Conservation (phyloP, 2,329 filamentous ascomycete genomes). For the Cladosporium sp. region DNA sequence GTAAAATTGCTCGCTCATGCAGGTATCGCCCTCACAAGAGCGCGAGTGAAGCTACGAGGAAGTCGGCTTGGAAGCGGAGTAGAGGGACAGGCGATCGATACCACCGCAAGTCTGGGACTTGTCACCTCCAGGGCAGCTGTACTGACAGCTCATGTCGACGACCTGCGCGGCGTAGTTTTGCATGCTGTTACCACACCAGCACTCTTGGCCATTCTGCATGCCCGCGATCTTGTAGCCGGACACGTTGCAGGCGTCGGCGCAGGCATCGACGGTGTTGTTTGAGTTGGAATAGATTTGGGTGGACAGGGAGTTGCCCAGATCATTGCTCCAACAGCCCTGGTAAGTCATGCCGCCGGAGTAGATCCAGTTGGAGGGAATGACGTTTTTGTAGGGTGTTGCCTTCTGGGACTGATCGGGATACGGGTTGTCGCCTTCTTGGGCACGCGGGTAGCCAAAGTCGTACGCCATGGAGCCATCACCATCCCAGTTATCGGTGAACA, state of each 20-base stretch:
- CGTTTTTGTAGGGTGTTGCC: background rate
- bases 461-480: slow-evolving; percentile 25
- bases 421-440: slow-evolving; percentile 24
- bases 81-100: slow-evolving; percentile 23
- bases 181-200: slow-evolving; percentile 18
- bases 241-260: slow-evolving; percentile 22
- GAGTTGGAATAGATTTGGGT: background rate
- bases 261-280: slow-evolving; percentile 12
- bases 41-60: background rate
- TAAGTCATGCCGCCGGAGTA: slow-evolving; percentile 24
- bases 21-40: background rate
- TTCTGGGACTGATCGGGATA: background rate
- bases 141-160: slow-evolving; percentile 23
- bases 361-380: background rate
- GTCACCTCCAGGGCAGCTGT: slow-evolving; percentile 26
- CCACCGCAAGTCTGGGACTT: slow-evolving; percentile 24
- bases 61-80: background rate
- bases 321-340: background rate
- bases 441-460: slow-evolving; percentile 30
- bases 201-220: slow-evolving; percentile 37
- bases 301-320: background rate
- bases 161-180: slow-evolving; percentile 18
- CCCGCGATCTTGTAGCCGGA: slow-evolving; percentile 32
- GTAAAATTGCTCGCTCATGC: slow-evolving; percentile 4
- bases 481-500: slow-evolving; percentile 33